Evolutionary conservation across 2,329 filamentous ascomycete genomes (phyloP).

Genomic region (Chrysosporium keratinophilum): DNA sequence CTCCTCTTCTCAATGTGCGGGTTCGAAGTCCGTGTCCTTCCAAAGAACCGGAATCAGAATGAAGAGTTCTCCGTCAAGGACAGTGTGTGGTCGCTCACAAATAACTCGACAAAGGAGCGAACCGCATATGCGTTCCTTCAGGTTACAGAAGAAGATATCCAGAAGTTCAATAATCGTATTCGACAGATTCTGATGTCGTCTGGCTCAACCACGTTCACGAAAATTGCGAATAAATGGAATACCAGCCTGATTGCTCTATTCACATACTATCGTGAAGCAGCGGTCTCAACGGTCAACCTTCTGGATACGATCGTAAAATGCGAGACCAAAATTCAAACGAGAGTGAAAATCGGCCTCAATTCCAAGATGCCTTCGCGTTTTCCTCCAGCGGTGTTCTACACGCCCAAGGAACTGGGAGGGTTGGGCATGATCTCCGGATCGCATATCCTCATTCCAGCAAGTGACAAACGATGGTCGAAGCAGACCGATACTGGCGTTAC

Average conservation of each 20-base stretch:
- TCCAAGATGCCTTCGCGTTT: constrained; percentile 99
- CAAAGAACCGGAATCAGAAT: constrained; percentile 87
- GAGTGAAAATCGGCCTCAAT: constrained; percentile 96
- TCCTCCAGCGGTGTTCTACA: constrained; percentile 96
- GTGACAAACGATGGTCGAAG: constrained; percentile 96
- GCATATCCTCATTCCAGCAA: constrained; percentile 92
- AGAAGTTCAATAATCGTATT: constrained; percentile 98
- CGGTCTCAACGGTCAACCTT: constrained; percentile 85
- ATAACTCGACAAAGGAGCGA: constrained; percentile 92
- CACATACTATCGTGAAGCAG: constrained; percentile 96
- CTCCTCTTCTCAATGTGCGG: constrained; percentile 95
- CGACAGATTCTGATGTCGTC: constrained; percentile 98
- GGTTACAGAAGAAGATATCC: constrained; percentile 93
- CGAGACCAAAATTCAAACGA: constrained; percentile 97
- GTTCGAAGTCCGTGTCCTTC: constrained; percentile 91
- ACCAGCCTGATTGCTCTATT: constrained; percentile 93
- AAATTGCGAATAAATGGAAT: constrained; percentile 99
- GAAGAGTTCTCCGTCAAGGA: constrained; percentile 97
- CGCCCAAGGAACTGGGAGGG: constrained; percentile 92
- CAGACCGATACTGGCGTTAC: constrained; percentile 96
- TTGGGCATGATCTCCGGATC: constrained; percentile 98
- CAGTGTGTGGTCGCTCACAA: constrained; percentile 93
- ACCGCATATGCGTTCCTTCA: constrained; percentile 96
- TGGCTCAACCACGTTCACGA: constrained; percentile 97
- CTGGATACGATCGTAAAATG: constrained; percentile 98